Percentiles rank a stretch among this genome's conserved stretches.
phyloP scores from a whole-genome alignment of 2,329 filamentous ascomycete species.

The Proliferodiscus dingleyae region DNA sequence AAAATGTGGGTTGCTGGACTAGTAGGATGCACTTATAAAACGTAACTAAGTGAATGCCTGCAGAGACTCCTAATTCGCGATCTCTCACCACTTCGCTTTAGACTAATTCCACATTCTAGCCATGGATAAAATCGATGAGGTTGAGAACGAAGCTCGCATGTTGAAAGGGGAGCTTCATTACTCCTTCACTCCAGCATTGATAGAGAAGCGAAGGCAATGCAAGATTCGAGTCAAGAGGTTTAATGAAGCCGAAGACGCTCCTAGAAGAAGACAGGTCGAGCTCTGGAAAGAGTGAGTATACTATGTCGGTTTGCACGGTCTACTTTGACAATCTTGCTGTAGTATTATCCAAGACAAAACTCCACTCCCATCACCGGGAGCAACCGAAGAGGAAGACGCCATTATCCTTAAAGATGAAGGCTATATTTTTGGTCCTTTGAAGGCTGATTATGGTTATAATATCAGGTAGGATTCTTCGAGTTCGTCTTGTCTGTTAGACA shows the following conservation, averaged over 20 bases:
- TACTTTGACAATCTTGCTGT: neutral
- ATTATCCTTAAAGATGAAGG: conserved; percentile 58
- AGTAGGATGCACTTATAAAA: too few relatives aligned
- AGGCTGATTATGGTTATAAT: conserved; percentile 74
- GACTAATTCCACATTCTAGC: too few relatives aligned
- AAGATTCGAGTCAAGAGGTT: conserved; percentile 55
- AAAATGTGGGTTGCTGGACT: too few relatives aligned
- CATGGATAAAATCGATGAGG: conserved; percentile 33
- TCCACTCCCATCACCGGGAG: conserved; percentile 55
- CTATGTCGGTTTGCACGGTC: too few relatives aligned
- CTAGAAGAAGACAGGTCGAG: conserved; percentile 58
- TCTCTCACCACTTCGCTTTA: too few relatives aligned
- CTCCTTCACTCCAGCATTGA: conserved; percentile 65
- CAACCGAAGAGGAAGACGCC: conserved; percentile 59
- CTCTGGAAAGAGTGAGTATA: conserved; percentile 64
- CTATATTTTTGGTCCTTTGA: conserved; percentile 66
- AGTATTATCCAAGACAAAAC: conserved; percentile 52
- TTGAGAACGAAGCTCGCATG: conserved; percentile 54
- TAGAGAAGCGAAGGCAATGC: conserved; percentile 59
- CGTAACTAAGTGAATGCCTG: too few relatives aligned
- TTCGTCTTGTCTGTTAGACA: neutral
- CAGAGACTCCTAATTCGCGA: too few relatives aligned
- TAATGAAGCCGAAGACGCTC: conserved; percentile 56
- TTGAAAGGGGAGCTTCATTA: conserved; percentile 66
- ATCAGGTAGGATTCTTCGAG: conserved; percentile 43